Conservation (phyloP, 2,329 filamentous ascomycete genomes). For the Aplosporella prunicola region DNA sequence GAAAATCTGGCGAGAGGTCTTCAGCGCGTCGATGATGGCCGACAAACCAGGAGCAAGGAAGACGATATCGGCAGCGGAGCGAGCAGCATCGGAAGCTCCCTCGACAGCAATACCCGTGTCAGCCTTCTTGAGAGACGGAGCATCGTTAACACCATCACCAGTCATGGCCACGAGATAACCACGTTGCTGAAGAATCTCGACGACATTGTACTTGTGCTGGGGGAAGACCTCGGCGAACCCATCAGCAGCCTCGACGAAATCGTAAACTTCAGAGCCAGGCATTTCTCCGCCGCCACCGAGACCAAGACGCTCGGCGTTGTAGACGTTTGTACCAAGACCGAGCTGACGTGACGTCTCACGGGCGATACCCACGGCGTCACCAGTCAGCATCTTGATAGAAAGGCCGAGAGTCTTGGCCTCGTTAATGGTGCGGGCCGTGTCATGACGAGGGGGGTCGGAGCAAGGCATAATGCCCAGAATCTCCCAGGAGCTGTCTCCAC, state of each 20-base stretch:
- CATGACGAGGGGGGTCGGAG: conserved; percentile 82
- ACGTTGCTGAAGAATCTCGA: conserved; percentile 66
- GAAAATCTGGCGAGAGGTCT: conserved; percentile 66
- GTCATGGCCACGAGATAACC: conserved; percentile 67
- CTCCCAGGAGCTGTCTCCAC: conserved; percentile 72
- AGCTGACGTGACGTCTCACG: conserved; percentile 86
- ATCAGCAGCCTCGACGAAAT: conserved; percentile 85
- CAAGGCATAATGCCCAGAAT: conserved; percentile 94
- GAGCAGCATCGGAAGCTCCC: conserved; percentile 61
- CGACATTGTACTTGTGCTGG: conserved; percentile 68
- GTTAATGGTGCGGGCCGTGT: conserved; percentile 81
- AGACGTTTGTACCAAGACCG: conserved; percentile 85
- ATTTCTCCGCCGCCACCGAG: conserved; percentile 84
- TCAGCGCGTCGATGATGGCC: conserved; percentile 64
- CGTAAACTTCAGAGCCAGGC: conserved; percentile 87
- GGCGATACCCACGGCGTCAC: conserved; percentile 87
- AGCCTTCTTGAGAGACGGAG: conserved; percentile 63
- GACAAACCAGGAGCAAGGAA: conserved; percentile 64
- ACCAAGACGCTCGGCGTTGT: conserved; percentile 87
- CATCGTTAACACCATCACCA: conserved; percentile 66
- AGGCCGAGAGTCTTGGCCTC: conserved; percentile 82
- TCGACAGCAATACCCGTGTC: conserved; percentile 68
- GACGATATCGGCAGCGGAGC: conserved; percentile 64
- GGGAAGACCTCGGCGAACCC: conserved; percentile 68
- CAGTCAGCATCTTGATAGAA: conserved; percentile 93